Evolutionary conservation across 805 yeast species (phyloP).

Genomic region (Saturnispora ahearnii): DNA sequence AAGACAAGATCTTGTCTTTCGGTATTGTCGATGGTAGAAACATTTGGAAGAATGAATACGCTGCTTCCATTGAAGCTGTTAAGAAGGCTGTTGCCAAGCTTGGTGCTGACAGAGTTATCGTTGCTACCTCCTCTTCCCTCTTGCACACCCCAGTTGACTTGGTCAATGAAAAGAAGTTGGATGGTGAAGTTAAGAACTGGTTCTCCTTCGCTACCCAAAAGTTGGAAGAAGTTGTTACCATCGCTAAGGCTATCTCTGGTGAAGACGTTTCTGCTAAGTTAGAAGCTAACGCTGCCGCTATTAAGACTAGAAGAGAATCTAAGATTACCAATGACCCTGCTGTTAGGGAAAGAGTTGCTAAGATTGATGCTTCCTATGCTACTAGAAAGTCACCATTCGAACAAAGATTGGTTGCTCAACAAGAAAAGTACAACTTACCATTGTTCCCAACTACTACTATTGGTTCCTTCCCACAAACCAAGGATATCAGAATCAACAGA

Average conservation of each 20-base stretch:
- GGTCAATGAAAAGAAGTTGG: slow-evolving; percentile 82
- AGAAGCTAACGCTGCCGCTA: slow-evolving; percentile 79
- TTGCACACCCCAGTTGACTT: slow-evolving; percentile 98
- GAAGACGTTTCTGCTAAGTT: slow-evolving; percentile 72
- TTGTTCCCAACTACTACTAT: slow-evolving; percentile 99
- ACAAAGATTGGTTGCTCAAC: slow-evolving; percentile 79
- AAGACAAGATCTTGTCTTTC: slow-evolving; percentile 76
- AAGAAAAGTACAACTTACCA: slow-evolving; percentile 84
- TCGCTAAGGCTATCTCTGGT: slow-evolving; percentile 82
- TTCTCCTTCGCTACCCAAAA: slow-evolving; percentile 98
- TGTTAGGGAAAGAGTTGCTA: slow-evolving; percentile 79
- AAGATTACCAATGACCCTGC: slow-evolving; percentile 84
- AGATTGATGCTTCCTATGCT: slow-evolving; percentile 65
- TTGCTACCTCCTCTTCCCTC: slow-evolving; percentile 95
- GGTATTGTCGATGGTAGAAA: slow-evolving; percentile 99
- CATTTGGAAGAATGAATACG: slow-evolving; percentile 96
- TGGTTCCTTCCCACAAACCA: slow-evolving; percentile 99
- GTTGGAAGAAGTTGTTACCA: slow-evolving; percentile 79
- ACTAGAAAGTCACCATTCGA: slow-evolving; percentile 84
- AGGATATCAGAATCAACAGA: slow-evolving; percentile 97
- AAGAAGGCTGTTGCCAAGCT: slow-evolving; percentile 75
- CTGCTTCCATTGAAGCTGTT: slow-evolving; percentile 76
- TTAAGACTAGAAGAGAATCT: slow-evolving; percentile 79
- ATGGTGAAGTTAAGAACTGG: slow-evolving; percentile 91
- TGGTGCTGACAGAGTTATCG: slow-evolving; percentile 78